Percentiles rank a stretch among this genome's conserved stretches.
phyloP scores from a whole-genome alignment of 1,284 basidiomycete species.

The Leccinum olivaceoglutinosum region DNA sequence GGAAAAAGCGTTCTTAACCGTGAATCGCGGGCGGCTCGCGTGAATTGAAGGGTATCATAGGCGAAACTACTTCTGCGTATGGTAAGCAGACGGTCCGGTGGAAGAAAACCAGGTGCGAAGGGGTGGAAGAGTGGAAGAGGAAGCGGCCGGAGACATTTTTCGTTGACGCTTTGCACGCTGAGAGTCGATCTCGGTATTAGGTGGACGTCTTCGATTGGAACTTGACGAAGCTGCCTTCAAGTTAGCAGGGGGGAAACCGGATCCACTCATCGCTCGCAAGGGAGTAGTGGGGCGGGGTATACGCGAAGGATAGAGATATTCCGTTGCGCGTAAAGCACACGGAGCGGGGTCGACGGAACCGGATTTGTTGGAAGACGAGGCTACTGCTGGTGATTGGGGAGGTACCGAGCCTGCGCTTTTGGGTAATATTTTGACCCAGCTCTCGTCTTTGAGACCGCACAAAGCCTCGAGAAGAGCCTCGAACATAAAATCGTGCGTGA shows the following conservation, averaged over 20 bases:
- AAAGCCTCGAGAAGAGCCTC: too few species aligned
- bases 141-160: not conserved
- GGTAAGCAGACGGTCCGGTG: not conserved
- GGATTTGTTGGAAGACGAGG: too few species aligned
- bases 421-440: too few species aligned
- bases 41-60: not conserved
- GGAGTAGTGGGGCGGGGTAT: too few species aligned
- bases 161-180: not conserved
- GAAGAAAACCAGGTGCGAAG: not conserved
- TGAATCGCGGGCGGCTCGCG: not conserved
- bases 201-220: not conserved
- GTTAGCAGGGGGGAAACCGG: not conserved
- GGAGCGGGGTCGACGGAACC: too few species aligned
- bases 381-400: too few species aligned
- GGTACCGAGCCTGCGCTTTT: too few species aligned
- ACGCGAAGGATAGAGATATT: too few species aligned
- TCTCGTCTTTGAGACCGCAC: too few species aligned
- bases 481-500: too few species aligned
- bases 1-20: too few species aligned
- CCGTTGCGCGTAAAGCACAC: too few species aligned
- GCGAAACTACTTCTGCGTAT: not conserved
- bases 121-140: not conserved
- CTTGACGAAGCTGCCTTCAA: not conserved
- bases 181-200: not conserved
- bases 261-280: not conserved